phyloP scores from a whole-genome alignment of 2,329 filamentous ascomycete genomes.

The Botrytis medusae region DNA sequence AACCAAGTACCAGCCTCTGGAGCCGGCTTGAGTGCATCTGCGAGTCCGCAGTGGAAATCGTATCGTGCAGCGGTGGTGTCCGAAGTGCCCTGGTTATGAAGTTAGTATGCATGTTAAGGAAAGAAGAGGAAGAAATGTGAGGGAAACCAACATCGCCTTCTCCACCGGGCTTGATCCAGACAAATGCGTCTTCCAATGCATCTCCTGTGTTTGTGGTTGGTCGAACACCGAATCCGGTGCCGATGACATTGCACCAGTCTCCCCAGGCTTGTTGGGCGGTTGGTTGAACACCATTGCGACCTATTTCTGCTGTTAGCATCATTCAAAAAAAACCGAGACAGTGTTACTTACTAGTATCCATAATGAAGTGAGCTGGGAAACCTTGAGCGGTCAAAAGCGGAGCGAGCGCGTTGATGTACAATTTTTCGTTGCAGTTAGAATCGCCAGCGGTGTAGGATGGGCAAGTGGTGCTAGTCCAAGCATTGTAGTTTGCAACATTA shows the following conservation, averaged over 20 bases:
- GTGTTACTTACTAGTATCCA: slow-evolving; percentile 47
- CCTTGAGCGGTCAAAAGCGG: slow-evolving; percentile 49
- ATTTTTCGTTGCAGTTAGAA: slow-evolving; percentile 53
- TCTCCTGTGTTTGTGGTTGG: slow-evolving; percentile 62
- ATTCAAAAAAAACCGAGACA: neutral
- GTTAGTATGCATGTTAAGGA: neutral
- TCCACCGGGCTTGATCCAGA: slow-evolving; percentile 69
- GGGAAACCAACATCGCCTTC: slow-evolving; percentile 42
- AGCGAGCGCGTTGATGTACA: slow-evolving; percentile 51
- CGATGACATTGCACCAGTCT: slow-evolving; percentile 67
- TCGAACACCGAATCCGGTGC: slow-evolving; percentile 64
- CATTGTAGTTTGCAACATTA: slow-evolving; percentile 61
- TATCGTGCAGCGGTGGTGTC: slow-evolving; percentile 47
- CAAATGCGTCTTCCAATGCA: slow-evolving; percentile 61
- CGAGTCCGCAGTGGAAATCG: slow-evolving; percentile 51
- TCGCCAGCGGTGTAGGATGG: slow-evolving; percentile 46
- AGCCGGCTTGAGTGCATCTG: slow-evolving; percentile 59
- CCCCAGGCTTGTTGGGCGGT: slow-evolving; percentile 57
- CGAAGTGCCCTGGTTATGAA: slow-evolving; percentile 39
- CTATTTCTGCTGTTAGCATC: slow-evolving; percentile 37
- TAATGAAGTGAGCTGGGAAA: slow-evolving; percentile 56
- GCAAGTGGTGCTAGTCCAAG: slow-evolving; percentile 48
- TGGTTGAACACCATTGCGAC: slow-evolving; percentile 62
- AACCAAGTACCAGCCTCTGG: slow-evolving; percentile 68
- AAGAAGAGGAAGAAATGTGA: neutral